Percentiles rank a stretch among this genome's conserved stretches.
Conservation (phyloP, 1,284 basidiomycete genomes). For the Papiliotrema laurentii region DNA sequence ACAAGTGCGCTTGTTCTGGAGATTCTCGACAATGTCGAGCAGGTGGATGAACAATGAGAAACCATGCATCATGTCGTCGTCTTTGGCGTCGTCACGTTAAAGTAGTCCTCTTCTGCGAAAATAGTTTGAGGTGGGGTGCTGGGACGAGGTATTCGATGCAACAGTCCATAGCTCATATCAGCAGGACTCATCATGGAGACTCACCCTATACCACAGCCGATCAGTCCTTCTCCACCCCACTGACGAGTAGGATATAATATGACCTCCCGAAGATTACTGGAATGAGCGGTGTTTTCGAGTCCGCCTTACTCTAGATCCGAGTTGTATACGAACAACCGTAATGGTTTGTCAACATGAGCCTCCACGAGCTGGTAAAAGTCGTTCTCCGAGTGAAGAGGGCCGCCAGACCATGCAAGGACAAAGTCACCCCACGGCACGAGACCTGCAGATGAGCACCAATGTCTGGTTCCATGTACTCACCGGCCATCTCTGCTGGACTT, state of each 20-base stretch:
- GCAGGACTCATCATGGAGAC: conserved; percentile 9
- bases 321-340: conserved; percentile 93
- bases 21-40: conserved; percentile 52
- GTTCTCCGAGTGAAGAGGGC: conserved; percentile 82
- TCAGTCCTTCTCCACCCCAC: conserved; percentile 90
- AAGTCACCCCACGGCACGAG: conserved; percentile 84
- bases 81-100: conserved; percentile 1
- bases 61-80: background rate
- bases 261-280: conserved; percentile 80
- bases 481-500: conserved; percentile 75
- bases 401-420: conserved; percentile 92
- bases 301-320: conserved; percentile 89
- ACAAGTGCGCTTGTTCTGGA: conserved; percentile 51
- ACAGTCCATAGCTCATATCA: conserved; percentile 58
- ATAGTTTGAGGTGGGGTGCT: conserved; percentile 23
- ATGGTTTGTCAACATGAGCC: conserved; percentile 84
- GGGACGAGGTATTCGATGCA: conserved; percentile 77
- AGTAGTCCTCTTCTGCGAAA: conserved; percentile 22
- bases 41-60: conserved; percentile 32
- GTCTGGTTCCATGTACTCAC: background rate
- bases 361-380: conserved; percentile 98
- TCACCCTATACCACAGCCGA: conserved; percentile 90
- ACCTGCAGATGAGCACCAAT: conserved; percentile 44
- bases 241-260: conserved; percentile 89
- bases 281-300: background rate